Conservation (phyloP, 169 alveolate species). For the Cryptosporidium meleagridis region DNA sequence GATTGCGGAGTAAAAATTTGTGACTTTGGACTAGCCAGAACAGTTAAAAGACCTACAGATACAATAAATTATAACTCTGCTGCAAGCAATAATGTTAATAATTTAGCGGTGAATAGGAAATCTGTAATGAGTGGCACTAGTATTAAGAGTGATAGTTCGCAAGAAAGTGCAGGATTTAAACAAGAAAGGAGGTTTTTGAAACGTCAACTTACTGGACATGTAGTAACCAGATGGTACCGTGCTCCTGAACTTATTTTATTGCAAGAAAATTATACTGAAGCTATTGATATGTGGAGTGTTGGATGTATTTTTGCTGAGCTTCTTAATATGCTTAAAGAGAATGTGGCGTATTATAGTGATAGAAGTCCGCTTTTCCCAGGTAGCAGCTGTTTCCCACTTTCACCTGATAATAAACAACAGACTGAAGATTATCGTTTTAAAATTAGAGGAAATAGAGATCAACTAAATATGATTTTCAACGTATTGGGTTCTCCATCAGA, state of each 20-base stretch:
- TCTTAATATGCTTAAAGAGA: constrained; percentile 92
- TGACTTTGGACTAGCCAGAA: constrained; percentile 97
- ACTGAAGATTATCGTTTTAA: constrained; percentile 82
- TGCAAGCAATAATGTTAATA: neutral
- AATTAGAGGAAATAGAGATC: constrained; percentile 91
- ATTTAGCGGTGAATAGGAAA: neutral
- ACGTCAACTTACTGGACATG: constrained; percentile 97
- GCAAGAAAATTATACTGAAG: constrained; percentile 96
- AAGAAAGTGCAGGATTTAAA: constrained; percentile 9
- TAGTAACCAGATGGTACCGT: constrained; percentile 98
- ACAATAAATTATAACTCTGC: neutral
- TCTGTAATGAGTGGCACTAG: neutral
- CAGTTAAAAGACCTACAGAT: constrained; percentile 73
- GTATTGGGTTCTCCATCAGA: constrained; percentile 97
- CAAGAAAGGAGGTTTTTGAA: constrained; percentile 78
- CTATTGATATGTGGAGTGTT: constrained; percentile 98
- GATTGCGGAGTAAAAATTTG: constrained; percentile 98
- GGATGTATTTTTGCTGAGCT: constrained; percentile 98
- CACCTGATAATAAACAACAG: constrained; percentile 91
- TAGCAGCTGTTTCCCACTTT: constrained; percentile 93
- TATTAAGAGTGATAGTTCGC: neutral
- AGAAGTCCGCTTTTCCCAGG: constrained; percentile 98
- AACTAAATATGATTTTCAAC: constrained; percentile 95
- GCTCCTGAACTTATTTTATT: constrained; percentile 98
- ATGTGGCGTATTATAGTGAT: constrained; percentile 92